These are phyloP conservation scores for Pseudohalonectria lignicola DNA, from an alignment of 2,329 filamentous ascomycete genomes.

Conservation along the genomic window DNA sequence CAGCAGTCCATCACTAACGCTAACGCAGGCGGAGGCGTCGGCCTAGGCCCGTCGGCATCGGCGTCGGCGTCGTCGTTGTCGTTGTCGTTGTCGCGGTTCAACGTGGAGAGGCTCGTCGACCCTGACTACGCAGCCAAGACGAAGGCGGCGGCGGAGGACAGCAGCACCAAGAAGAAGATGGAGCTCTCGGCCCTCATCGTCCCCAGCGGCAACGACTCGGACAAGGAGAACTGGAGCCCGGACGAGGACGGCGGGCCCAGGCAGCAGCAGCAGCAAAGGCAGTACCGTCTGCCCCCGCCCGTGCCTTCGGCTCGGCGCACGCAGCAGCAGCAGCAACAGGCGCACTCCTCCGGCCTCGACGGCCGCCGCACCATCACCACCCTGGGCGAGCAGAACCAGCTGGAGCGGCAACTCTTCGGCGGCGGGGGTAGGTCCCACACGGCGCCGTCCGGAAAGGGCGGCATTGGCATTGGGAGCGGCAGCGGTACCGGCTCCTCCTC, in stretches of 20 bases:
- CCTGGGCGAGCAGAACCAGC: too few relatives aligned
- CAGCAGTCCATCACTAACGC: too few relatives aligned
- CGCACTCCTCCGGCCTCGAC: too few relatives aligned
- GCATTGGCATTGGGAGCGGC: not conserved
- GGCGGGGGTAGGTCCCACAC: not conserved
- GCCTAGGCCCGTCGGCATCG: too few relatives aligned
- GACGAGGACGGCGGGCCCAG: constrained; percentile 32
- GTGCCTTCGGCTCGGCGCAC: not conserved
- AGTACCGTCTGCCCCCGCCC: too few relatives aligned
- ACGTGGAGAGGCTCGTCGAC: constrained; percentile 10
- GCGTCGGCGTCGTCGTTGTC: constrained; percentile 16
- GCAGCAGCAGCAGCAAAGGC: not conserved
- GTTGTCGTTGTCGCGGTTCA: constrained; percentile 12
- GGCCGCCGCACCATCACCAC: too few relatives aligned
- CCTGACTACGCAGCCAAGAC: constrained; percentile 16
- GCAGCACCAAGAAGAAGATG: constrained; percentile 24
- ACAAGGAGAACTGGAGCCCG: constrained; percentile 86
- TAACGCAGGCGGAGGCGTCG: too few relatives aligned
- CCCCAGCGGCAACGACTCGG: constrained; percentile 59
- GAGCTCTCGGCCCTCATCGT: constrained; percentile 28
- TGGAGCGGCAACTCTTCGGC: not conserved
- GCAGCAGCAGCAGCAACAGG: too few relatives aligned
- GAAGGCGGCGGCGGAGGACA: constrained; percentile 22
- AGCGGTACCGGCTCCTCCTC: constrained; percentile 15
- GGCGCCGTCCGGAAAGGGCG: too few relatives aligned